Percentiles rank a stretch among this genome's conserved stretches.
phyloP scores from a whole-genome alignment of 2,329 filamentous ascomycete species.

The Hypoxylon sp. region DNA sequence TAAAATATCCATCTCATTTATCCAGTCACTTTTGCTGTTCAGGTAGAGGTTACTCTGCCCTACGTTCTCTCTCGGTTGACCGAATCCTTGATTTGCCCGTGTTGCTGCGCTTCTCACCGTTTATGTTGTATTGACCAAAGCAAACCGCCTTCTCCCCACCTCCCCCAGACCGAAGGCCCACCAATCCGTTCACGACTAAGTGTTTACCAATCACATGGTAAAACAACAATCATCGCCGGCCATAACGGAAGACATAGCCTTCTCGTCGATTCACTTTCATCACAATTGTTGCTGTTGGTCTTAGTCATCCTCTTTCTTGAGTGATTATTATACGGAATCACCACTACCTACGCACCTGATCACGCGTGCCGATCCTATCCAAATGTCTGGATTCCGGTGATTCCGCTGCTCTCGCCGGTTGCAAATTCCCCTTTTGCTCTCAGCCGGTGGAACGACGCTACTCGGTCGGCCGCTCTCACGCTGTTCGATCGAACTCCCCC shows the following conservation, averaged over 20 bases:
- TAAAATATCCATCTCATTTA: conserved; percentile 4
- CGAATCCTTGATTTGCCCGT: conserved; percentile 31
- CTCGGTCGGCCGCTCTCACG: conserved; percentile 16
- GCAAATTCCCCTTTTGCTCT: conserved; percentile 26
- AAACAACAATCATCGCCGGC: conserved; percentile 17
- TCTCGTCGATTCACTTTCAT: conserved; percentile 36
- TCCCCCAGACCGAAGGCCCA: conserved; percentile 18
- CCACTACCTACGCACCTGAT: conserved; percentile 29
- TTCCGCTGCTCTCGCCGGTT: conserved; percentile 39
- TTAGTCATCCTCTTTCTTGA: conserved; percentile 41
- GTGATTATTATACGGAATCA: conserved; percentile 35
- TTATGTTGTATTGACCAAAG: conserved; percentile 30
- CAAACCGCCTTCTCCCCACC: conserved; percentile 21
- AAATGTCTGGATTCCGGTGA: conserved; percentile 43
- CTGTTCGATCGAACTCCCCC: conserved; percentile 1
- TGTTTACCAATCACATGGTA: conserved; percentile 40
- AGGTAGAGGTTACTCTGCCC: conserved; percentile 13
- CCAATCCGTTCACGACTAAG: conserved; percentile 22
- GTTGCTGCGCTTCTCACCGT: conserved; percentile 25
- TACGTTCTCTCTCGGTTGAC: conserved; percentile 19
- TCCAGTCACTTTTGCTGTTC: conserved; percentile 24
- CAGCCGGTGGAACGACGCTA: conserved; percentile 18
- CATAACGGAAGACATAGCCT: conserved; percentile 18
- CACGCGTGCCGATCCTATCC: conserved; percentile 34
- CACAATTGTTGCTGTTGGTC: conserved; percentile 31